Percentiles rank a stretch among this genome's conserved stretches.
Conservation (phyloP, 1,139 yeast genomes). For the Cylindricascospora bacillispora region DNA sequence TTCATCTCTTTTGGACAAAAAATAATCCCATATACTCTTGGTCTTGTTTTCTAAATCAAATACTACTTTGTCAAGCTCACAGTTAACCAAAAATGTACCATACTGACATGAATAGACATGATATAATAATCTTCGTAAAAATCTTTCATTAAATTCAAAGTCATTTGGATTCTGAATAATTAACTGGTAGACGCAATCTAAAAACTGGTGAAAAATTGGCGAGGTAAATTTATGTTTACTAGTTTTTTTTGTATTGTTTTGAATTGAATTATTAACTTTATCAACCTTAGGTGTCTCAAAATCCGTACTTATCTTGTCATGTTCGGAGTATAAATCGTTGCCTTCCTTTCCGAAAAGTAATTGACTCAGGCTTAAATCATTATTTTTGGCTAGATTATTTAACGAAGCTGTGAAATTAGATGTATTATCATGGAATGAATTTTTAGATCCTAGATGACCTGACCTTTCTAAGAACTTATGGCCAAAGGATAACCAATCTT, state of each 20-base stretch:
- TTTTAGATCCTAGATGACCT: conserved; percentile 48
- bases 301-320: not conserved
- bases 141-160: conserved; percentile 84
- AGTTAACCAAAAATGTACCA: conserved; percentile 75
- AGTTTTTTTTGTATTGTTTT: conserved; percentile 21
- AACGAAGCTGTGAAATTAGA: conserved; percentile 6
- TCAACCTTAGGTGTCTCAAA: conserved; percentile 1
- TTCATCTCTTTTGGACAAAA: conserved; percentile 61
- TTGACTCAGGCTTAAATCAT: conserved; percentile 1
- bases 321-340: too few species aligned
- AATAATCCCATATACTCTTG: conserved; percentile 88
- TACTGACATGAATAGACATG: conserved; percentile 91
- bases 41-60: conserved; percentile 37
- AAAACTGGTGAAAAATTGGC: conserved; percentile 87
- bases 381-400: not conserved
- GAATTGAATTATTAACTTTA: conserved; percentile 25
- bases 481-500: conserved; percentile 94
- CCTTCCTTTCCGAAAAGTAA: too few species aligned
- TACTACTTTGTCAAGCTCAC: conserved; percentile 47
- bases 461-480: conserved; percentile 77
- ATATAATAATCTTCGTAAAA: conserved; percentile 68
- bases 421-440: conserved; percentile 28
- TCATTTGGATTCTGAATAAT: conserved; percentile 53
- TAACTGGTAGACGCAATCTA: conserved; percentile 80
- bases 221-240: conserved; percentile 47